phyloP scores from a whole-genome alignment of 495 filamentous ascomycete genomes.

The Talaromyces liani region DNA sequence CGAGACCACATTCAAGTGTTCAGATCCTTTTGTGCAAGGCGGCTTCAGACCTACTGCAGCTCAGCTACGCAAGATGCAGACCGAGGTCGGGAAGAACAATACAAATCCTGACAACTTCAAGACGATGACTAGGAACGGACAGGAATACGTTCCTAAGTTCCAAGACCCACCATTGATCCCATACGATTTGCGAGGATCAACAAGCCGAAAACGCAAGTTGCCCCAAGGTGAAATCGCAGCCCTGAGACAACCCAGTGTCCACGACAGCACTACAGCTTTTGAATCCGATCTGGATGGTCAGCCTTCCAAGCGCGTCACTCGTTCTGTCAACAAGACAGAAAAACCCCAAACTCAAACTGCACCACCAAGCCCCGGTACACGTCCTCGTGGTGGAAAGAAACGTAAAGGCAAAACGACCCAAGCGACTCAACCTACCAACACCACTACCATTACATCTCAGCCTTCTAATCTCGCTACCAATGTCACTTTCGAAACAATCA shows the following conservation, averaged over 20 bases:
- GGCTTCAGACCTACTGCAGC: constrained; percentile 38
- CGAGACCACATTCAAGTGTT: constrained; percentile 11
- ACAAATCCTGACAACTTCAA: constrained; percentile 35
- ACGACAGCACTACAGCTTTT: constrained; percentile 18
- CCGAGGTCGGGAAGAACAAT: constrained; percentile 24
- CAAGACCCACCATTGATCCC: constrained; percentile 45
- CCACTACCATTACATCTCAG: neutral
- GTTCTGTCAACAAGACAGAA: constrained; percentile 25
- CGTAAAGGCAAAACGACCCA: neutral
- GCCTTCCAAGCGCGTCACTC: constrained; percentile 27
- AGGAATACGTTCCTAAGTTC: constrained; percentile 28
- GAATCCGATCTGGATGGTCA: constrained; percentile 21
- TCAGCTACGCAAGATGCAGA: constrained; percentile 30
- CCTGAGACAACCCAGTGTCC: constrained; percentile 23
- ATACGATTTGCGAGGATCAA: constrained; percentile 41
- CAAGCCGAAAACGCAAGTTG: constrained; percentile 38
- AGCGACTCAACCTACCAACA: neutral
- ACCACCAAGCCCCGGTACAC: constrained; percentile 8
- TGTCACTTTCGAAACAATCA: neutral
- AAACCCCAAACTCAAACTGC: constrained; percentile 15
- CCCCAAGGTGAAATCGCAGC: constrained; percentile 28
- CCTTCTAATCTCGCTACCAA: neutral
- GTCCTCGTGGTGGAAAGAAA: constrained; percentile 6
- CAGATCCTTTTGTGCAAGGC: constrained; percentile 36
- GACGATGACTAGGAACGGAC: constrained; percentile 22